These are phyloP conservation scores for Cladophialophora exuberans DNA, from an alignment of 2,329 filamentous ascomycete species.

Conservation along the genomic window DNA sequence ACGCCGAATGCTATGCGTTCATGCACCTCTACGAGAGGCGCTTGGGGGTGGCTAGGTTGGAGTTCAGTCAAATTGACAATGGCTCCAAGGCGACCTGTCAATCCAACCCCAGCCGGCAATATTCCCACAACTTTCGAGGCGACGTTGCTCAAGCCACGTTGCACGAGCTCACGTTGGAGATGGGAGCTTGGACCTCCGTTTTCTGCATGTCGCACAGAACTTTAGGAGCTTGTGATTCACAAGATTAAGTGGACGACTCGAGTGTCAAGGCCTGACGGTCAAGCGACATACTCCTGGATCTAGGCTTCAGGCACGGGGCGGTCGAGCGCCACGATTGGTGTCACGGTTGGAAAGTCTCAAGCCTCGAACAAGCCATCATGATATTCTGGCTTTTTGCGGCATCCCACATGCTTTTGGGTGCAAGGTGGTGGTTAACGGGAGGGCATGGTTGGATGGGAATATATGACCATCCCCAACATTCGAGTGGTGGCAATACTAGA, in stretches of 20 bases:
- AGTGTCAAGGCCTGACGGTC: no score
- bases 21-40: no score
- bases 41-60: no score
- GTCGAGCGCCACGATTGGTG: neutral
- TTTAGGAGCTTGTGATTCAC: neutral
- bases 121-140: neutral
- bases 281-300: neutral
- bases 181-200: neutral
- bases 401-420: neutral
- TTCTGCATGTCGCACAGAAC: no score
- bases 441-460: slow-evolving; percentile 5
- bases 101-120: neutral
- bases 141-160: neutral
- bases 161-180: neutral
- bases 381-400: neutral
- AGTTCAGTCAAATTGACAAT: no score
- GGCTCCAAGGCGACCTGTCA: no score
- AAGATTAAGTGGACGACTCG: neutral
- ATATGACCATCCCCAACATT: neutral
- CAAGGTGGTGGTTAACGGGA: neutral
- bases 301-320: slow-evolving; percentile 5
- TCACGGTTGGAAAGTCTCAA: no score
- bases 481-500: neutral
- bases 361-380: neutral
- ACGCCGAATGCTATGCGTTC: no score